Conservation (phyloP, 106 monocot species). For the Acanthochlamys bracteata region DNA sequence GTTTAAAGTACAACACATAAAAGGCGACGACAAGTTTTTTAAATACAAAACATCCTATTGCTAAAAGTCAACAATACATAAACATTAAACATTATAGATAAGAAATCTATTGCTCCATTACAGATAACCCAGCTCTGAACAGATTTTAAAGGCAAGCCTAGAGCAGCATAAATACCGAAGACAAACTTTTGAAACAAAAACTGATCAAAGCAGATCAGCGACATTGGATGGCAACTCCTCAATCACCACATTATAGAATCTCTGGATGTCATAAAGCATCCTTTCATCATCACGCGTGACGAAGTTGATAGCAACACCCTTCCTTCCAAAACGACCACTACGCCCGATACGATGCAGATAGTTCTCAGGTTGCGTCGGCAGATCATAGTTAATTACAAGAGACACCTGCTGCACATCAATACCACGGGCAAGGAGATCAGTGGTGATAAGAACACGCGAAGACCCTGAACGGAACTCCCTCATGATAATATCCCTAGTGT, state of each 20-base stretch:
- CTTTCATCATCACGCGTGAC: constrained; percentile 4
- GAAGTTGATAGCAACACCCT: constrained; percentile 9
- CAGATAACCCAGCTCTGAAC: not conserved
- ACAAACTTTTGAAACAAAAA: not conserved
- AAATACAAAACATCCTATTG: not conserved
- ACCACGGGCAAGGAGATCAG: constrained; percentile 12
- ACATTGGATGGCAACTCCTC: constrained; percentile 12
- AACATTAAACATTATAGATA: not conserved
- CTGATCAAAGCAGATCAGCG: constrained; percentile 6
- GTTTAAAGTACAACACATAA: not conserved
- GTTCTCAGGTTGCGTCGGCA: constrained; percentile 9
- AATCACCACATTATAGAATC: constrained; percentile 8
- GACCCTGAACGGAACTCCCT: constrained; percentile 7
- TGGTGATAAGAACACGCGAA: constrained; percentile 9
- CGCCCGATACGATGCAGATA: constrained; percentile 9
- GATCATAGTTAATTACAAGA: constrained; percentile 9
- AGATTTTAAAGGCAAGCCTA: not conserved
- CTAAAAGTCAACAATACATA: not conserved
- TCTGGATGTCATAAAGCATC: constrained; percentile 10
- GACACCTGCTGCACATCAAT: constrained; percentile 10
- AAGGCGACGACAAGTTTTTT: not conserved
- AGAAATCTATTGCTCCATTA: not conserved
- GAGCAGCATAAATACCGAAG: not conserved
- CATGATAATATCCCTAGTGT: constrained; percentile 8
- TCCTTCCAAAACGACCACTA: constrained; percentile 8